These are phyloP conservation scores for Lodderomyces parapsilosis DNA, from an alignment of 1,139 yeast genomes.

Conservation along the genomic window DNA sequence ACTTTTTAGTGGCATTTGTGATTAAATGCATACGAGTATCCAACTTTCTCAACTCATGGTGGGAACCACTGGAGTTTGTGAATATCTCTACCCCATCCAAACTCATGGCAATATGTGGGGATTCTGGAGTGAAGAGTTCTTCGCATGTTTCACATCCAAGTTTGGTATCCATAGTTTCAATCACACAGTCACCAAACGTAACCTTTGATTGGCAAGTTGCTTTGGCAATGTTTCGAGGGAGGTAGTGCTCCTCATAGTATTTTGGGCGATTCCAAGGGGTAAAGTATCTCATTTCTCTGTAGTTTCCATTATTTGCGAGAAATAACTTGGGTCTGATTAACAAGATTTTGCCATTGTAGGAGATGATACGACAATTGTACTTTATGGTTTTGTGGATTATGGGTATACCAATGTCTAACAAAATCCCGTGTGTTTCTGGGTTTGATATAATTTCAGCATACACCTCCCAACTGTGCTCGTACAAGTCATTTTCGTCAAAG, in stretches of 20 bases:
- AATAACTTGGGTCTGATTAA: slow-evolving; percentile 89
- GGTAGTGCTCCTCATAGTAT: slow-evolving; percentile 64
- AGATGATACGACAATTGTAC: slow-evolving; percentile 86
- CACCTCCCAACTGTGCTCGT: slow-evolving; percentile 92
- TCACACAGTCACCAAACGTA: slow-evolving; percentile 85
- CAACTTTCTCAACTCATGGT: slow-evolving; percentile 89
- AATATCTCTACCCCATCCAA: slow-evolving; percentile 95
- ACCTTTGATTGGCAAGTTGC: slow-evolving; percentile 67
- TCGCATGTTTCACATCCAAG: slow-evolving; percentile 98
- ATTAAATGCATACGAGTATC: slow-evolving; percentile 82
- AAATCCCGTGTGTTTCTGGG: slow-evolving; percentile 66
- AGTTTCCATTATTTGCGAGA: slow-evolving; percentile 96
- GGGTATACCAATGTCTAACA: slow-evolving; percentile 94
- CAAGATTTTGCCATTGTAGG: slow-evolving; percentile 74
- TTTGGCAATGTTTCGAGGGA: slow-evolving; percentile 67
- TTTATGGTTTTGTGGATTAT: slow-evolving; percentile 81
- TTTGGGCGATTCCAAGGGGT: slow-evolving; percentile 89
- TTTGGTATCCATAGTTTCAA: slow-evolving; percentile 79
- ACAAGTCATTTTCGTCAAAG: slow-evolving; percentile 85
- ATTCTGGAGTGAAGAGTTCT: slow-evolving; percentile 91
- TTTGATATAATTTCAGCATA: slow-evolving; percentile 71
- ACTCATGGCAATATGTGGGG: slow-evolving; percentile 91
- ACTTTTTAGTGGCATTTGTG: slow-evolving; percentile 87
- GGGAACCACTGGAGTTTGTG: slow-evolving; percentile 94
- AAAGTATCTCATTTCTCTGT: slow-evolving; percentile 95